Percentiles rank a stretch among this genome's conserved stretches.
phyloP scores from a whole-genome alignment of 495 filamentous ascomycete species.

The Penicillium waksmanii region DNA sequence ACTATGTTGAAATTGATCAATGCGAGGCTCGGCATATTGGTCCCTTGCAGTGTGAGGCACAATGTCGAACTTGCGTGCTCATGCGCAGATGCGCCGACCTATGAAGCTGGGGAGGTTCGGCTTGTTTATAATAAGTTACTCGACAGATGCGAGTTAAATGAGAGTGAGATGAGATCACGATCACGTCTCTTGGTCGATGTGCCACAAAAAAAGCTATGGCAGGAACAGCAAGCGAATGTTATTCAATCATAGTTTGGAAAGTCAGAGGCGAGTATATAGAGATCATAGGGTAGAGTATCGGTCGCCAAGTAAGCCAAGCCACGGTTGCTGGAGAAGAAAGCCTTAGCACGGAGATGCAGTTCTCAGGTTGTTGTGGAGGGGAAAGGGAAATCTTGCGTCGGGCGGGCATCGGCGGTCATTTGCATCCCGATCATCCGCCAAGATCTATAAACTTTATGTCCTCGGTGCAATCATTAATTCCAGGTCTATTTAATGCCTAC shows the following conservation, averaged over 20 bases:
- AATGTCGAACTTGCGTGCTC: too few relatives aligned
- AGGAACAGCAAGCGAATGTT: slow-evolving; percentile 38
- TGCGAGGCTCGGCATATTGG: slow-evolving; percentile 76
- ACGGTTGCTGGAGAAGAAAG: not conserved
- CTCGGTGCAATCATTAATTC: too few relatives aligned
- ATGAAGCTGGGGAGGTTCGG: not conserved
- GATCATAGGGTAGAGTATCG: slow-evolving; percentile 28
- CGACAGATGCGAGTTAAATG: not conserved
- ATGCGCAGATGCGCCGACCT: too few relatives aligned
- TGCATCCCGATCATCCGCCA: too few relatives aligned
- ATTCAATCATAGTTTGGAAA: slow-evolving; percentile 46
- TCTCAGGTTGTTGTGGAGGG: not conserved
- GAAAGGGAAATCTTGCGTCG: not conserved
- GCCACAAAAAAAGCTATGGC: slow-evolving; percentile 1
- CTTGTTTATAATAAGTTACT: not conserved
- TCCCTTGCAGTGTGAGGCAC: not conserved
- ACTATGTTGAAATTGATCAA: slow-evolving; percentile 89
- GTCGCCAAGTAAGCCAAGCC: not conserved
- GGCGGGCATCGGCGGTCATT: too few relatives aligned
- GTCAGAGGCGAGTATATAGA: slow-evolving; percentile 7
- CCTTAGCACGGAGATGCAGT: not conserved
- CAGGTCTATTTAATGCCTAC: too few relatives aligned
- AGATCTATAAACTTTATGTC: too few relatives aligned
- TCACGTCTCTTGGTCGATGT: not conserved
- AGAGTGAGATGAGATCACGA: not conserved